Conservation (phyloP, 331 rosid genomes). For the Arachis monticola region DNA sequence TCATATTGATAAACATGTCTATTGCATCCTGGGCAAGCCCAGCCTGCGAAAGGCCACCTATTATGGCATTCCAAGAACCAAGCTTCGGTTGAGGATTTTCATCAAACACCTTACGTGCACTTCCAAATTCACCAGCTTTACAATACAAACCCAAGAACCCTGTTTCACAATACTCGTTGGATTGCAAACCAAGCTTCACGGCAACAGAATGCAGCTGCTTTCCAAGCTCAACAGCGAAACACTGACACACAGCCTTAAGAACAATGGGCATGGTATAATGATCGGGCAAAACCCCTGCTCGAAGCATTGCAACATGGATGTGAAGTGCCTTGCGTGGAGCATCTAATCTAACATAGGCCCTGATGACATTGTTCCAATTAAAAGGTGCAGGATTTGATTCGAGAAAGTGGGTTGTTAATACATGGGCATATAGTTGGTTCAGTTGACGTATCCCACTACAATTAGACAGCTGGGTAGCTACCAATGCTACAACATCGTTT, state of each 20-base stretch:
- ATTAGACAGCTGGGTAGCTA: constrained; percentile 46
- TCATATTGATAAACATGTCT: constrained; percentile 50
- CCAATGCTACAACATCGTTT: constrained; percentile 3
- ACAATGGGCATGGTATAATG: constrained; percentile 67
- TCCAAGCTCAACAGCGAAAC: constrained; percentile 50
- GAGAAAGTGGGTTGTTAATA: constrained; percentile 52
- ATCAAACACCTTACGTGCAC: constrained; percentile 62
- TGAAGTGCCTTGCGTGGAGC: constrained; percentile 56
- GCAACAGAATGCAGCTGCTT: constrained; percentile 65
- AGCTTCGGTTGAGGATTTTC: constrained; percentile 66
- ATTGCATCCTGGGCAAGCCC: constrained; percentile 67
- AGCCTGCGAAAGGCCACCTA: constrained; percentile 63
- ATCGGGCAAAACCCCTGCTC: constrained; percentile 63
- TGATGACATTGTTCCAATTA: constrained; percentile 68
- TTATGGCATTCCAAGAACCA: constrained; percentile 81
- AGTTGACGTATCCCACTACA: constrained; percentile 43
- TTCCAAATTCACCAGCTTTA: constrained; percentile 61
- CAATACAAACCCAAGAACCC: constrained; percentile 61
- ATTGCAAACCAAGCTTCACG: constrained; percentile 60
- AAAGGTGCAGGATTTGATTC: constrained; percentile 51
- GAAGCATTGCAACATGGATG: constrained; percentile 51
- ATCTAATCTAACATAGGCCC: constrained; percentile 62
- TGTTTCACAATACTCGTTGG: constrained; percentile 67
- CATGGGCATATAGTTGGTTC: constrained; percentile 49
- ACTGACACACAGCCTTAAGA: constrained; percentile 60